These are phyloP conservation scores for Magnusiomyces ingens DNA, from an alignment of 1,139 yeast species.

Conservation along the genomic window DNA sequence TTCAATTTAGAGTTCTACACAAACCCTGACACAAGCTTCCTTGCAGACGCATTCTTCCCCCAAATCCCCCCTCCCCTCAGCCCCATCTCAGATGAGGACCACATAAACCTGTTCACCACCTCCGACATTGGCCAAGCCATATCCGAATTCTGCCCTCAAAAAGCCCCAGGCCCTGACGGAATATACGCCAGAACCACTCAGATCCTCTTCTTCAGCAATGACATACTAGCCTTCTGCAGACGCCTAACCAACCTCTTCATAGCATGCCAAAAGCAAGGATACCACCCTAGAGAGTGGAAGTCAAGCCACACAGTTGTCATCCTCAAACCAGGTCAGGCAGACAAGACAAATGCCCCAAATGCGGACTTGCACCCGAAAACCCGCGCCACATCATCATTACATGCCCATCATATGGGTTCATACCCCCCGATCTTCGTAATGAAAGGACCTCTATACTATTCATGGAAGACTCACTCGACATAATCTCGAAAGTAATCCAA, in stretches of 20 bases:
- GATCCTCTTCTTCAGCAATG: not conserved
- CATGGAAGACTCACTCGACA: too few species aligned
- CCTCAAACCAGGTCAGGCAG: too few species aligned
- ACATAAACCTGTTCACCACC: not conserved
- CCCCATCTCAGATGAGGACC: not conserved
- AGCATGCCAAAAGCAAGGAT: conserved; percentile 4
- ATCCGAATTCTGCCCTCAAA: not conserved
- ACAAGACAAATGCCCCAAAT: too few species aligned
- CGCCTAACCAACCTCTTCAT: not conserved
- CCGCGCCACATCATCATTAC: too few species aligned
- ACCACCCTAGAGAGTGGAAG: conserved; percentile 4
- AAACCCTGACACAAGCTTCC: too few species aligned
- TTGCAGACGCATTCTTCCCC: not conserved
- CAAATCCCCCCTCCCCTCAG: not conserved
- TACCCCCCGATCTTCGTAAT: too few species aligned
- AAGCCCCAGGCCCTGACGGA: conserved; percentile 11
- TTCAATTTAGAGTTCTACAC: too few species aligned
- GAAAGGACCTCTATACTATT: too few species aligned
- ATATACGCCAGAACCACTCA: conserved; percentile 4
- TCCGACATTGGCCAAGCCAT: not conserved
- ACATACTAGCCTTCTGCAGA: too few species aligned
- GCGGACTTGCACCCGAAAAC: too few species aligned
- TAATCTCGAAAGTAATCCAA: too few species aligned
- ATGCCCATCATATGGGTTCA: too few species aligned
- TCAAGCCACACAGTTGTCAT: not conserved